Conservation (phyloP, 2,329 filamentous ascomycete genomes). For the Clarireedia paspali region DNA sequence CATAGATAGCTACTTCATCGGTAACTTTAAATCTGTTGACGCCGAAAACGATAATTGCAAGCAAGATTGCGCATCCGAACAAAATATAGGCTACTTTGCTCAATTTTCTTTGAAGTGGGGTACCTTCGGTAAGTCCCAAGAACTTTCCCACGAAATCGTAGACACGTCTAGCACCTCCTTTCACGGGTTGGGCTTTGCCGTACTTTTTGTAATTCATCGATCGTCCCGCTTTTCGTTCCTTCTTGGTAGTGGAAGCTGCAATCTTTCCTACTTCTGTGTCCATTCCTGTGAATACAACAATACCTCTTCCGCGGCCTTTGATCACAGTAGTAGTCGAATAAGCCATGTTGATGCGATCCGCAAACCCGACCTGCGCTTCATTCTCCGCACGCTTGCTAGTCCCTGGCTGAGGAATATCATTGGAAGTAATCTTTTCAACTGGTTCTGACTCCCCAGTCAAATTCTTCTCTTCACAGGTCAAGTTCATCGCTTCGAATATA, state of each 20-base stretch:
- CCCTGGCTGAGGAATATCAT: slow-evolving; percentile 32
- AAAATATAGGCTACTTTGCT: slow-evolving; percentile 57
- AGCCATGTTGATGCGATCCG: slow-evolving; percentile 47
- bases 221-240: slow-evolving; percentile 45
- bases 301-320: slow-evolving; percentile 45
- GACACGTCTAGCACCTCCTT: slow-evolving; percentile 40
- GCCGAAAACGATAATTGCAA: slow-evolving; percentile 34
- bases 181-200: slow-evolving; percentile 36
- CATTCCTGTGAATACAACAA: slow-evolving; percentile 48
- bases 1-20: slow-evolving; percentile 27
- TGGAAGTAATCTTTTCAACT: slow-evolving; percentile 57
- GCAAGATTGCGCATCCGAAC: slow-evolving; percentile 45
- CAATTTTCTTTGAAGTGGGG: slow-evolving; percentile 57
- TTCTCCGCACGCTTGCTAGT: slow-evolving; percentile 31
- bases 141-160: slow-evolving; percentile 45
- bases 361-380: slow-evolving; percentile 36
- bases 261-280: slow-evolving; percentile 50
- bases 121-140: slow-evolving; percentile 53
- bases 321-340: slow-evolving; percentile 48
- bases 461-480: slow-evolving; percentile 83
- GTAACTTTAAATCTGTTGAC: slow-evolving; percentile 34
- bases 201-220: slow-evolving; percentile 39
- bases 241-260: slow-evolving; percentile 39
- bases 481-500: slow-evolving; percentile 47
- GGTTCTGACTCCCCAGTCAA: slow-evolving; percentile 96